Conservation (phyloP, 768 basidiomycete genomes). For the Mrakia hoshinonis region DNA sequence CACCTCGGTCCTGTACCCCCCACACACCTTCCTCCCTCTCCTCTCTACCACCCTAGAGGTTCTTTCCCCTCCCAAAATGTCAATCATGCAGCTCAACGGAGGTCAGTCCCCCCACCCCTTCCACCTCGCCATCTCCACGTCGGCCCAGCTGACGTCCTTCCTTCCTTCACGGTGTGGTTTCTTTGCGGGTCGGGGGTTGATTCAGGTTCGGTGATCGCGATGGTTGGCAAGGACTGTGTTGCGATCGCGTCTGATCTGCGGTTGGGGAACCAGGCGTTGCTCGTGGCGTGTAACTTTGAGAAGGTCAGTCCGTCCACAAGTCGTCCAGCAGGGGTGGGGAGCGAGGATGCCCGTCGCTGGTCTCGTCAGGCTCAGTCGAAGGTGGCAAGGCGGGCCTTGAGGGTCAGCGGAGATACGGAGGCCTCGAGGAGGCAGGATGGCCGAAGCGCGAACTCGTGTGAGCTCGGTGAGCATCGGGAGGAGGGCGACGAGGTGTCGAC, state of each 20-base stretch:
- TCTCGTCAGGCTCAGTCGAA: neutral
- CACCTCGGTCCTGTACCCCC: no score
- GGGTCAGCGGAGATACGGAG: no score
- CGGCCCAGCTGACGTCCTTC: no score
- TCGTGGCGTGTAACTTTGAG: slow-evolving; percentile 85
- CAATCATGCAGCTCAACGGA: slow-evolving; percentile 29
- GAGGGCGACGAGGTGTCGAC: no score
- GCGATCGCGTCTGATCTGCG: slow-evolving; percentile 94
- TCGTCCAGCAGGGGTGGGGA: neutral
- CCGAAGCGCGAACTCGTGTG: no score
- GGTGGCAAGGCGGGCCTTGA: no score
- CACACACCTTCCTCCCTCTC: no score
- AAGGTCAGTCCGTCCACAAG: slow-evolving; percentile 51
- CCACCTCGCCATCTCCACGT: slow-evolving; percentile 2
- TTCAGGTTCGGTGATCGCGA: slow-evolving; percentile 87
- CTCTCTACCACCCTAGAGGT: no score
- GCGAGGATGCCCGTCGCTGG: neutral
- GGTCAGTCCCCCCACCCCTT: slow-evolving; percentile 7
- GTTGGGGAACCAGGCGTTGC: slow-evolving; percentile 75
- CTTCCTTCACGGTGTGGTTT: neutral
- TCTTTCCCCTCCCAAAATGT: slow-evolving; percentile 17
- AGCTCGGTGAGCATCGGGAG: no score
- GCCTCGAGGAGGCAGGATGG: no score
- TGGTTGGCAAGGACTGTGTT: slow-evolving; percentile 98
- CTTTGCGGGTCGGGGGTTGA: neutral